These are phyloP conservation scores for Hymenoscyphus albidus DNA, from an alignment of 2,329 filamentous ascomycete species.

Conservation along the genomic window DNA sequence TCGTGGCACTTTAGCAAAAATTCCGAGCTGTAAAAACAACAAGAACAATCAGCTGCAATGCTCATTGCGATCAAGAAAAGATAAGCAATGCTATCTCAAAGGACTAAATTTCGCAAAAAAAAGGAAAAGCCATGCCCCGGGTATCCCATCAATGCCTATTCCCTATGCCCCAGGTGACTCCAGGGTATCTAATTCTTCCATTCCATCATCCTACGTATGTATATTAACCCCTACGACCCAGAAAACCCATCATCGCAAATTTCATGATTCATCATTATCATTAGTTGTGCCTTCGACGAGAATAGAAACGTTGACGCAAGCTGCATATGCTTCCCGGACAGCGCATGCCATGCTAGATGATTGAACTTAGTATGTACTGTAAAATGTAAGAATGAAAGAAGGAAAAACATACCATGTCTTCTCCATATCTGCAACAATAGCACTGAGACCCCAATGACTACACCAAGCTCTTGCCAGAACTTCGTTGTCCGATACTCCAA, in stretches of 20 bases:
- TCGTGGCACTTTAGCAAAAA: too few relatives aligned
- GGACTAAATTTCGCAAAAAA: not conserved
- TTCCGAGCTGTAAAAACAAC: too few relatives aligned
- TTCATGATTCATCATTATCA: slow-evolving; percentile 13
- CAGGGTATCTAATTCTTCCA: not conserved
- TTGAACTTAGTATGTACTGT: not conserved
- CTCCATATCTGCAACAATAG: slow-evolving; percentile 64
- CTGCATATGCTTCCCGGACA: slow-evolving; percentile 71
- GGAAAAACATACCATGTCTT: slow-evolving; percentile 51
- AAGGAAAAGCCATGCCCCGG: not conserved
- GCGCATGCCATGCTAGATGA: slow-evolving; percentile 60
- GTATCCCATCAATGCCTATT: not conserved
- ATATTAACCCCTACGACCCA: not conserved
- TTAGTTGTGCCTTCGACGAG: slow-evolving; percentile 48
- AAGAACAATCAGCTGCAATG: too few relatives aligned
- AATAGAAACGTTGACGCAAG: slow-evolving; percentile 68
- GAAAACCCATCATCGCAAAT: not conserved
- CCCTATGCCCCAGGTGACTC: not conserved
- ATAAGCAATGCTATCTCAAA: not conserved
- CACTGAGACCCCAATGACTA: slow-evolving; percentile 68
- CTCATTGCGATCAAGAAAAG: too few relatives aligned
- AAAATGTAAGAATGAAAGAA: not conserved
- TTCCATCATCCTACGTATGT: not conserved
- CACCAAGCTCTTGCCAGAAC: slow-evolving; percentile 75
- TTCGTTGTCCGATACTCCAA: slow-evolving; percentile 71